Evolutionary conservation across 768 basidiomycete species (phyloP), one percentile per base, ranked within the genome.

Genomic region (Calocera viscosa): DNA sequence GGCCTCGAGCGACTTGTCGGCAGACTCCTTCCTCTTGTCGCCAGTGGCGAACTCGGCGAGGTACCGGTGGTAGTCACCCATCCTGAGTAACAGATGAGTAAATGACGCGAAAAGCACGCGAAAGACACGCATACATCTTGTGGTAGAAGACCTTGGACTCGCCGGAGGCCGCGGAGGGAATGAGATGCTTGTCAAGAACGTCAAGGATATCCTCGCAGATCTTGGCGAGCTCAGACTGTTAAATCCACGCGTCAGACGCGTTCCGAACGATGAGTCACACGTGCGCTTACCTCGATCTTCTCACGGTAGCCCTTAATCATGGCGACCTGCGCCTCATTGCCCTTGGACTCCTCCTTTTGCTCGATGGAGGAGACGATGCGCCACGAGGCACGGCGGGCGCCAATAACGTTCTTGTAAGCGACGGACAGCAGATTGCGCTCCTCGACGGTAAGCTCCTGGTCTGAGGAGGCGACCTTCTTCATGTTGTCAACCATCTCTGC

Each of bases 91-190:
- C 64, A 63, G 43, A n/a, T 64, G 63, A 34, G 71, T 41, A 68
- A 69, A 47, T 26, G 8, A 40, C 34, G 69, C 11, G 49, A 67
- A 28, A 49, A 49, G 53, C 40, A 67, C 22, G 49, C 26, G 26
- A 66, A 35, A 60, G 8, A n/a, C 22, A 39, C 8, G 74, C 91
- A 70, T 72, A 94, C 92, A 96, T 94, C 87, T 97, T 97, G 86
- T 95, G 94, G 83, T 98, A 98, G 85, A 97, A 98, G 67, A 97
- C 94, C 82, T 96, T 95, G 68, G 90, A 92, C 80, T 98, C 95
- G 75, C 94, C 94, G 67, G 91, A 89, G 69, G 91, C 92, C 64
- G 95, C 95, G 12, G 93, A 94, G 70, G 94, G 94, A 73, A 92
- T 96, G 74, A 97, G 88, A 83, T 96, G 94, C 82, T 95, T 92